Evolutionary conservation across 1,284 basidiomycete genomes (phyloP).

Genomic region (Ganoderma sinense): DNA sequence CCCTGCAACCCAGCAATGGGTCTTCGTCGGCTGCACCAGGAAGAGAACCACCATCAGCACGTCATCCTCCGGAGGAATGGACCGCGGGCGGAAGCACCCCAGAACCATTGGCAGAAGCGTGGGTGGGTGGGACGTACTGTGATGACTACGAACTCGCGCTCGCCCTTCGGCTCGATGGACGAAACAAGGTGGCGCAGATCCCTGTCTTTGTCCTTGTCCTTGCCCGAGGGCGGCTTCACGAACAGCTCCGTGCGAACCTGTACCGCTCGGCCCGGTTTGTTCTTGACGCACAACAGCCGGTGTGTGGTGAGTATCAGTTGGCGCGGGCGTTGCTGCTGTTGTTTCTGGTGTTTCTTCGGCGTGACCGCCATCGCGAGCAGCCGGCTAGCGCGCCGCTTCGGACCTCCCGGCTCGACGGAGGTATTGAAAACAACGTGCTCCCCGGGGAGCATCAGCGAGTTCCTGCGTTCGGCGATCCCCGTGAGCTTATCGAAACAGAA

Average conservation of each 20-base stretch:
- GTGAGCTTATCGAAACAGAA: neutral
- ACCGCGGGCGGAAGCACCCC: neutral
- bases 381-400: constrained; percentile 66
- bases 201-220: constrained; percentile 35
- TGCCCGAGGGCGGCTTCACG: constrained; percentile 39
- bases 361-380: constrained; percentile 61
- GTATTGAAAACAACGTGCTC: constrained; percentile 61
- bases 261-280: constrained; percentile 45
- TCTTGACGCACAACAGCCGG: constrained; percentile 66
- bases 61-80: constrained; percentile 1
- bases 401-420: constrained; percentile 59
- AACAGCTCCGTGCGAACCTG: constrained; percentile 60
- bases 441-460: constrained; percentile 48
- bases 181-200: constrained; percentile 47
- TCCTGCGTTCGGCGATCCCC: constrained; percentile 39
- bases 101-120: constrained; percentile 6
- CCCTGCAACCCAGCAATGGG: constrained; percentile 57
- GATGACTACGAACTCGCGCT: constrained; percentile 67
- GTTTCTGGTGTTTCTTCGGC: constrained; percentile 52
- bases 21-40: constrained; percentile 54
- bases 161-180: constrained; percentile 60
- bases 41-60: constrained; percentile 6
- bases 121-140: constrained; percentile 51
- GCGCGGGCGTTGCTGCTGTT: constrained; percentile 51
- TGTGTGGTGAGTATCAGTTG: constrained; percentile 66